Conservation (phyloP, 2,329 filamentous ascomycete species). For the Eutypella sp. region DNA sequence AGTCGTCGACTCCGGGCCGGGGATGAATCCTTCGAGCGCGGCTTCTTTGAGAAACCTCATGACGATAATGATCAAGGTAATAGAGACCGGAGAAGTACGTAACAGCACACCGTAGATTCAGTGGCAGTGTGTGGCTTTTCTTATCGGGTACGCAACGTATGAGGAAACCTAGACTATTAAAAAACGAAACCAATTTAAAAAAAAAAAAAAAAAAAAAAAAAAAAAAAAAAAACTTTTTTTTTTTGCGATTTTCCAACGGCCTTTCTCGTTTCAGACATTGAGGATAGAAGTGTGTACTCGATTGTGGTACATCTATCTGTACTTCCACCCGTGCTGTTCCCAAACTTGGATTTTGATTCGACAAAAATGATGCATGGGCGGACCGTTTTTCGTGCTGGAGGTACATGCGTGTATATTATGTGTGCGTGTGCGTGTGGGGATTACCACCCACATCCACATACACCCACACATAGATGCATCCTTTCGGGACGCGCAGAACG, state of each 20-base stretch:
- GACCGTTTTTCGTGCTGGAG: constrained; percentile 32
- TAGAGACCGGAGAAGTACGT: neutral
- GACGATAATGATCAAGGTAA: too few relatives aligned
- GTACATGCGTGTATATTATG: neutral
- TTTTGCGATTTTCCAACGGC: neutral
- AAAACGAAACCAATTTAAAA: too few relatives aligned
- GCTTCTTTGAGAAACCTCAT: neutral
- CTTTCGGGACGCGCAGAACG: neutral
- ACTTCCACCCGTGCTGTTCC: constrained; percentile 2
- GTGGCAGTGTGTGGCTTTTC: neutral
- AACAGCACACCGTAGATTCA: neutral
- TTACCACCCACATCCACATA: constrained; percentile 3
- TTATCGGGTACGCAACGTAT: neutral
- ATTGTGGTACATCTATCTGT: neutral
- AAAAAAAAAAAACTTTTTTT: too few relatives aligned
- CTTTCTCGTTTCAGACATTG: neutral
- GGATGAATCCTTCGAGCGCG: neutral
- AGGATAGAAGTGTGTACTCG: constrained; percentile 4
- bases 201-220: too few relatives aligned
- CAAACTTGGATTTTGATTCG: constrained; percentile 17
- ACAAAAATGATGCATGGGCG: constrained; percentile 27
- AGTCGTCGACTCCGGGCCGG: neutral
- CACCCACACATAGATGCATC: neutral
- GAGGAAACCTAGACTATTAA: neutral
- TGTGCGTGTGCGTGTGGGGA: too few relatives aligned